phyloP scores from a whole-genome alignment of 1,284 basidiomycete species.

The Thecaphora thlaspeos region DNA sequence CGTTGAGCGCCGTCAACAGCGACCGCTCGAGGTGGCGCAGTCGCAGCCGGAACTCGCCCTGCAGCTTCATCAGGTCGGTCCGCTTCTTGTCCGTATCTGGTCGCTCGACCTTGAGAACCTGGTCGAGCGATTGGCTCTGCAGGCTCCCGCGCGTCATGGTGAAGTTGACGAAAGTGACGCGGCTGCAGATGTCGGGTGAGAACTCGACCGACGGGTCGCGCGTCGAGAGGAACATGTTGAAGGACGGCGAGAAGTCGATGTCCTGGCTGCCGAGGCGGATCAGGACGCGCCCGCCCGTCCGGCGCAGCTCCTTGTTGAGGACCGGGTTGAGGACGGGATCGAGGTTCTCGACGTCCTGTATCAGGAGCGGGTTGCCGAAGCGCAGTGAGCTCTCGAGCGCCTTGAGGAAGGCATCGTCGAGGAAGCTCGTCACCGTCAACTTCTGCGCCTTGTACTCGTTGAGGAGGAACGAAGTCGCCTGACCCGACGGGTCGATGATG shows the following conservation, averaged over 20 bases:
- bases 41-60: conserved; percentile 94
- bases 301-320: conserved; percentile 91
- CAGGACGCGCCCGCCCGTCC: conserved; percentile 84
- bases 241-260: conserved; percentile 97
- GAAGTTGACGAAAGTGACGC: conserved; percentile 99
- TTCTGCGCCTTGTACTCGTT: conserved; percentile 95
- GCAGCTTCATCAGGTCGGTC: conserved; percentile 96
- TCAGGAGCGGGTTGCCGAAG: conserved; percentile 94
- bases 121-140: conserved; percentile 95
- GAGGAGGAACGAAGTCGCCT: conserved; percentile 88
- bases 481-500: conserved; percentile 98
- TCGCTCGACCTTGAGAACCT: conserved; percentile 92
- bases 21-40: conserved; percentile 90
- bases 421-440: conserved; percentile 96
- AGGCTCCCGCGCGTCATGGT: conserved; percentile 98
- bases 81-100: conserved; percentile 95
- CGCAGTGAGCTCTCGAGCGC: conserved; percentile 97
- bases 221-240: conserved; percentile 94
- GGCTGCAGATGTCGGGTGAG: conserved; percentile 95
- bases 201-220: conserved; percentile 96
- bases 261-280: conserved; percentile 98
- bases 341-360: conserved; percentile 95
- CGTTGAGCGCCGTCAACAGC: conserved; percentile 91
- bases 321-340: conserved; percentile 98
- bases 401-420: conserved; percentile 98